phyloP scores from a whole-genome alignment of 202 grass and related monocot genomes.

The Tripidium arundinaceum region DNA sequence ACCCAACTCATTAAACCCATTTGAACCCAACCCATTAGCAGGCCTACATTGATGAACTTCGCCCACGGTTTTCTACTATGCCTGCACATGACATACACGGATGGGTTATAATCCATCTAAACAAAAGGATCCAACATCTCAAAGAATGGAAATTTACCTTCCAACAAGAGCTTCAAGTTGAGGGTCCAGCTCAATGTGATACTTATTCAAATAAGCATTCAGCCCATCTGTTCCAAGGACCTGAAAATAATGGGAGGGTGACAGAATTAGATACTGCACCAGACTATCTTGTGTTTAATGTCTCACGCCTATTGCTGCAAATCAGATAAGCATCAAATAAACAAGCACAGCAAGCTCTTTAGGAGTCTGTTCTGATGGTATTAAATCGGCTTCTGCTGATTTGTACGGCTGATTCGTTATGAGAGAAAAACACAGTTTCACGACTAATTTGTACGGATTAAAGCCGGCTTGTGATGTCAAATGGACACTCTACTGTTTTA shows the following conservation, averaged over 20 bases:
- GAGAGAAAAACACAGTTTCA: too few relatives aligned
- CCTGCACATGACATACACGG: constrained; percentile 30
- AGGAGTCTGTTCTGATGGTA: too few relatives aligned
- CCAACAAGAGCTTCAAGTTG: constrained; percentile 70
- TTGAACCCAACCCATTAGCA: too few relatives aligned
- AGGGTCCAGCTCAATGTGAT: constrained; percentile 63
- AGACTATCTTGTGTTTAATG: not conserved
- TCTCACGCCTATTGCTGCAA: not conserved
- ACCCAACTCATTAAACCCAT: too few relatives aligned
- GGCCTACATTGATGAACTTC: constrained; percentile 52
- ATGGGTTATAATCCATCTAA: constrained; percentile 15
- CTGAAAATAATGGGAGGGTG: constrained; percentile 25
- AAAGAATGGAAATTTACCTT: constrained; percentile 33
- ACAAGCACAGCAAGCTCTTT: too few relatives aligned
- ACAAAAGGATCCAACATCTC: not conserved
- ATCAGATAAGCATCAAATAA: constrained; percentile 6
- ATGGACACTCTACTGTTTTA: too few relatives aligned
- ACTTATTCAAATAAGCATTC: constrained; percentile 67
- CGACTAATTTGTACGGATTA: too few relatives aligned
- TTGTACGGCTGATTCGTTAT: too few relatives aligned
- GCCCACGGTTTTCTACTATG: constrained; percentile 61
- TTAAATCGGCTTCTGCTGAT: too few relatives aligned
- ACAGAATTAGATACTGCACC: constrained; percentile 13
- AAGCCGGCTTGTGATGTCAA: too few relatives aligned
- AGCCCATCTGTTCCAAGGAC: constrained; percentile 62